Base-by-base conservation (phyloP, 225 moss, liverwort and hornwort species). In the Asterella californica region DNA sequence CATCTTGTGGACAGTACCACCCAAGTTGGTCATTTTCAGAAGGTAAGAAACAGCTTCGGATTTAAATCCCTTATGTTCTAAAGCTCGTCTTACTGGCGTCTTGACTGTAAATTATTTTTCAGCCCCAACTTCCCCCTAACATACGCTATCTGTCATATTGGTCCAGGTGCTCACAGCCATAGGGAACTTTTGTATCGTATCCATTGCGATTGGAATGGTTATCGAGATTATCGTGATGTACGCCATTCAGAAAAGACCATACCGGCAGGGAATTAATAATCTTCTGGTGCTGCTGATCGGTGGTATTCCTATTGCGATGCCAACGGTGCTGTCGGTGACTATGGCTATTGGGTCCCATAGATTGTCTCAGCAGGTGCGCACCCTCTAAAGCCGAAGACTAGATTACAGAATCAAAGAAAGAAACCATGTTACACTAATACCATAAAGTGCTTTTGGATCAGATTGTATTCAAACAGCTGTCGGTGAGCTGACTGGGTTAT, bases 301-400 rank as follows among this genome's bases (percentile, higher is more conserved):
- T n/a, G 85, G 85, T 75, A 86, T 86, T 15, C 85, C 85, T n/a
- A 86, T 86, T 27, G 82, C 82, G 11, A 86, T 86, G 85, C 85
- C 85, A 48, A 86, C 82, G 12, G 85, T 86, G 32, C 80, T 86
- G 15, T 86, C 85, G 38, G 82, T 86, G 33, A 86, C 85, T 0
- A 86, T 86, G 82, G 82, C 85, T 54, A 82, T 82, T 37, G 85
- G 85, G 1, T 86, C 85, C 21, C 85, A 86, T 53, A 42, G 82
- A 49, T 55, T 86, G 29, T 76, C 85, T 49, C 76, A 86, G 76
- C 82, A 86, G 82, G 85, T 82, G 77, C 69, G 74, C 53, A 54
- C 29, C 18, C n/a, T 19, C 4, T 11, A 24, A 27, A 46, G 12
- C n/a, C 2, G n/a, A 17, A 22, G 59, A 60, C 59, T 22, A 2